Conservation (phyloP, 805 yeast species). For the Naumovozyma castellii region DNA sequence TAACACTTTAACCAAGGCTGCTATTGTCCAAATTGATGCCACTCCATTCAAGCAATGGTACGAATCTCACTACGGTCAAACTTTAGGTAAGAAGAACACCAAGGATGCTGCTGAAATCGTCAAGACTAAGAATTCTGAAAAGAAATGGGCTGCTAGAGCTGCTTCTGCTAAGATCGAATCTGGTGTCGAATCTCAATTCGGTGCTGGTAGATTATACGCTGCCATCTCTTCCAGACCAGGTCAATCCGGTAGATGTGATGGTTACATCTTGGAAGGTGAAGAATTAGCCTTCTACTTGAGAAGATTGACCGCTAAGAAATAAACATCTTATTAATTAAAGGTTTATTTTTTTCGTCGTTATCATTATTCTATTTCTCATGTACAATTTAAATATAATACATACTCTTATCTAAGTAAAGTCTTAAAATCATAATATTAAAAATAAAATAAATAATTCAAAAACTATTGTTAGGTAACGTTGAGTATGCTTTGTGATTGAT, state of each 20-base stretch:
- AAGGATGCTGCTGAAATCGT: slow-evolving; percentile 35
- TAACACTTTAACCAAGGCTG: slow-evolving; percentile 96
- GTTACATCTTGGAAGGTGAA: slow-evolving; percentile 99
- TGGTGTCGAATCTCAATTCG: slow-evolving; percentile 90
- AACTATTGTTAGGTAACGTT: too few species aligned
- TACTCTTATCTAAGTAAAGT: neutral
- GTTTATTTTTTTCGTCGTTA: neutral
- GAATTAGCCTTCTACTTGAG: slow-evolving; percentile 99
- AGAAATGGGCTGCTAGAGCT: slow-evolving; percentile 89
- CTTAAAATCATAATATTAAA: neutral
- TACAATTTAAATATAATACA: neutral
- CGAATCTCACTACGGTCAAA: slow-evolving; percentile 93
- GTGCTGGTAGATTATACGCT: slow-evolving; percentile 97
- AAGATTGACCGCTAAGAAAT: slow-evolving; percentile 98
- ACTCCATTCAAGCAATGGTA: slow-evolving; percentile 99
- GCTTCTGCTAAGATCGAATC: slow-evolving; percentile 71
- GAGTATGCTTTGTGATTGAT: too few species aligned
- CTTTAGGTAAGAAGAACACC: slow-evolving; percentile 76
- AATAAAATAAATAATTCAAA: too few species aligned
- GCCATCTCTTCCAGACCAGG: slow-evolving; percentile 98
- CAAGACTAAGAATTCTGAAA: slow-evolving; percentile 70
- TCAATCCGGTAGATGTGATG: slow-evolving; percentile 99
- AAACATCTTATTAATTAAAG: slow-evolving; percentile 28
- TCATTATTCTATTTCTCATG: neutral
- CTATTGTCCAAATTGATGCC: slow-evolving; percentile 98